Evolutionary conservation across 2,329 filamentous ascomycete genomes (phyloP).

Genomic region (Exophiala sp.): DNA sequence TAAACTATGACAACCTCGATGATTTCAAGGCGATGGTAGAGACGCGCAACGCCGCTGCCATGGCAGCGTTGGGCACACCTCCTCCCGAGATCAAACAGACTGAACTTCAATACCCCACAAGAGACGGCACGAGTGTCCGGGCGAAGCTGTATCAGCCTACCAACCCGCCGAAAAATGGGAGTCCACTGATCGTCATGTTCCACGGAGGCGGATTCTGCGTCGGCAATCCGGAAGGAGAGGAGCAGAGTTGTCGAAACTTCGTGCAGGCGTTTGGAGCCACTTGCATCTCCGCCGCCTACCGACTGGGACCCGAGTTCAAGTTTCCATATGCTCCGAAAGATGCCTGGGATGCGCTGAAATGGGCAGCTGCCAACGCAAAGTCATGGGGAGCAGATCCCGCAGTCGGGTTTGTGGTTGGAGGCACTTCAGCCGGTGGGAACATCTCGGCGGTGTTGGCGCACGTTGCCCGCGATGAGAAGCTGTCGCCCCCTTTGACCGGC

Average conservation of each 20-base stretch:
- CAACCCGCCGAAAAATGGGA: slow-evolving; percentile 12
- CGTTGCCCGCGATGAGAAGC: slow-evolving; percentile 33
- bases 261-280: slow-evolving; percentile 26
- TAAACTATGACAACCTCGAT: slow-evolving; percentile 20
- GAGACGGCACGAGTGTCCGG: slow-evolving; percentile 28
- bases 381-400: slow-evolving; percentile 36
- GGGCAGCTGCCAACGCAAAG: slow-evolving; percentile 36
- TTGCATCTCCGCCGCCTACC: slow-evolving; percentile 23
- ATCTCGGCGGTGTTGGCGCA: slow-evolving; percentile 34
- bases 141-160: slow-evolving; percentile 27
- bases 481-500: slow-evolving; percentile 43
- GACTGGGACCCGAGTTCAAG: slow-evolving; percentile 26
- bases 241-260: slow-evolving; percentile 25
- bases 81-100: slow-evolving; percentile 24
- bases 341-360: slow-evolving; percentile 26
- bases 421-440: slow-evolving; percentile 43
- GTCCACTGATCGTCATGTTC: slow-evolving; percentile 27
- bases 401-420: slow-evolving; percentile 47
- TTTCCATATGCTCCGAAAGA: slow-evolving; percentile 28
- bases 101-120: slow-evolving; percentile 26
- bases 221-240: slow-evolving; percentile 27
- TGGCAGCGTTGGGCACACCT: slow-evolving; percentile 15
- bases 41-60: slow-evolving; percentile 19
- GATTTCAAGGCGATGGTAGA: slow-evolving; percentile 21
- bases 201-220: slow-evolving; percentile 31